phyloP scores from a whole-genome alignment of 257 asterid species.

The Verbascum thapsus region DNA sequence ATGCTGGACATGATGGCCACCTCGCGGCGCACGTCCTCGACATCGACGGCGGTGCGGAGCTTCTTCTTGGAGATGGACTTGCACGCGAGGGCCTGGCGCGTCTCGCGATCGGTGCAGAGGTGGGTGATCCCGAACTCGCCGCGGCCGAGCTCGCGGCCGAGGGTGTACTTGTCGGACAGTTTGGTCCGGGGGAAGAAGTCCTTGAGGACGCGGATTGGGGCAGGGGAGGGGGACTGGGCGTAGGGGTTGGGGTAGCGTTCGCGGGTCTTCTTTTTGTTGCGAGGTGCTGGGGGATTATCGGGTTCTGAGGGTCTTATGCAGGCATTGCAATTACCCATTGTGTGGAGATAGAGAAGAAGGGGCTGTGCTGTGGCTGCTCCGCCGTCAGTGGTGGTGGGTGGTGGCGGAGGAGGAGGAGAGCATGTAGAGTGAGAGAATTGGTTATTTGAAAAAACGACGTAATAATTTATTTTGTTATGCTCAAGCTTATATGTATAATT shows the following conservation, averaged over 20 bases:
- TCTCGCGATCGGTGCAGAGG: constrained; percentile 76
- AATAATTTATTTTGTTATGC: too few species aligned
- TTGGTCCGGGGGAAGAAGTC: constrained; percentile 51
- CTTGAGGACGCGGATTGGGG: constrained; percentile 67
- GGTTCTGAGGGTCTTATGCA: constrained; percentile 58
- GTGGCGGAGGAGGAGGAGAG: constrained; percentile 27
- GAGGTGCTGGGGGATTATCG: constrained; percentile 33
- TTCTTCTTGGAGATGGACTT: too few species aligned
- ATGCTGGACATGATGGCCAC: constrained; percentile 81
- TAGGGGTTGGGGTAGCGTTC: constrained; percentile 67
- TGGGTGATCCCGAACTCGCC: constrained; percentile 85
- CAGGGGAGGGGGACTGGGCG: constrained; percentile 48
- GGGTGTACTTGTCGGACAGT: constrained; percentile 71
- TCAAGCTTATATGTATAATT: too few species aligned
- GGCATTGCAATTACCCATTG: constrained; percentile 85
- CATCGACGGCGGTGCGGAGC: constrained; percentile 72
- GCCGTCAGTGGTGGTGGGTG: constrained; percentile 45
- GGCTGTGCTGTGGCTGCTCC: constrained; percentile 24
- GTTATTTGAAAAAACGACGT: too few species aligned
- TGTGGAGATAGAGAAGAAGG: neutral
- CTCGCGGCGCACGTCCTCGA: constrained; percentile 83
- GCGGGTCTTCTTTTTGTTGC: constrained; percentile 40
- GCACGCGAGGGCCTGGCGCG: constrained; percentile 70
- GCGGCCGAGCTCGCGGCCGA: constrained; percentile 87
- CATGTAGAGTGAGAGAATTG: too few species aligned